Base-by-base conservation (phyloP, 257 asterid genomes). In the Apocynum venetum region DNA sequence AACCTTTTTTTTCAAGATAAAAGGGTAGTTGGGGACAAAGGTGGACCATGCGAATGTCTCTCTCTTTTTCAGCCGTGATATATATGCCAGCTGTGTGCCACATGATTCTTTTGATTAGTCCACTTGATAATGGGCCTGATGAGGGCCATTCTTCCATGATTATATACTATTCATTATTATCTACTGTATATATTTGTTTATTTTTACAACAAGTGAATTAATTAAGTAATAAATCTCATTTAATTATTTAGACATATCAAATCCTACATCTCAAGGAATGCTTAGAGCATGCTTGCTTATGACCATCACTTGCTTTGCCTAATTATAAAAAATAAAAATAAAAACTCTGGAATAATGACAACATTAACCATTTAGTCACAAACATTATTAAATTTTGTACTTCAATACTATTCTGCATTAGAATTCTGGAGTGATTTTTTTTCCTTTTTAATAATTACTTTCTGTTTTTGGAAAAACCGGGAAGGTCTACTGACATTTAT, bases 51-150 rank as follows among this genome's bases (percentile, higher is more conserved):
- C 10, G 38, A 71, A 74, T 82, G 81, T 72, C 48, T 68, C 65
- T 68, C 64, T 66, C 41, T 51, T 52, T n/a, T 40, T 51, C 56
- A n/a, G 44, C 72, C 80, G 66, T 82, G 78, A 76, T 57, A 76
- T 57, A 53, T 76, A 59, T 59, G 89, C 88, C 91, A 87, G 92
- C 88, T 88, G 89, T 83, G 69, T 65, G 17, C 78, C 91, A 90
- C 91, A 78, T 88, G 89, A 77, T 81, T 75, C 74, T 60, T 66
- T 68, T 78, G 84, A 75, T 77, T 61, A 79, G 71, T 75, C 83
- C 35, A 73, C 56, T 78, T 7, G 75, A 68, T 59, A 41, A 76
- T 82, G 64, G 67, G 17, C 69, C 60, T 35, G 31, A 67, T 7
- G 72, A 74, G 49, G 71, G 64, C 72, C 55, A 46, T 36, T 25